phyloP scores from a whole-genome alignment of 1,284 basidiomycete species.

The Apiotrichum sp. region DNA sequence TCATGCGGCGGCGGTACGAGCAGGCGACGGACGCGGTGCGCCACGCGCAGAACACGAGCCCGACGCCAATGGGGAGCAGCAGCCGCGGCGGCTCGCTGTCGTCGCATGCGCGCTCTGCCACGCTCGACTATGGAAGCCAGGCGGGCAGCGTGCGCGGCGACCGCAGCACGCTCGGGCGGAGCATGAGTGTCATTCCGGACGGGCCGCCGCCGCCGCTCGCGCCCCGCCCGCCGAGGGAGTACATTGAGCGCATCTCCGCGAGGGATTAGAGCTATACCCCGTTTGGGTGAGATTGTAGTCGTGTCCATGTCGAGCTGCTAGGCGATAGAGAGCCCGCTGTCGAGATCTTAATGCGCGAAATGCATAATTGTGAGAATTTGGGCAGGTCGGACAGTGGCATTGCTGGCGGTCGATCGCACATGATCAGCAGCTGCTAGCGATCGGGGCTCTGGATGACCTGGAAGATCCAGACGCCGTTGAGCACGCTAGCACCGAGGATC shows the following conservation, averaged over 20 bases:
- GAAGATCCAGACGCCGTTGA: no score
- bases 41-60: constrained; percentile 51
- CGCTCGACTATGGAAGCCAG: not conserved
- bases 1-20: constrained; percentile 36
- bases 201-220: constrained; percentile 40
- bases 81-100: not conserved
- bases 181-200: constrained; percentile 5
- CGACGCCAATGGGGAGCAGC: not conserved
- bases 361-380: no score
- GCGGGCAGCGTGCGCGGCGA: not conserved
- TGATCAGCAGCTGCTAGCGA: no score
- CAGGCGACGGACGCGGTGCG: constrained; percentile 6
- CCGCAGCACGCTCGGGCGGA: not conserved
- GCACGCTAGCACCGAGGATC: no score
- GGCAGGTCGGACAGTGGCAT: no score
- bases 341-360: no score
- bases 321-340: no score
- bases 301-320: no score
- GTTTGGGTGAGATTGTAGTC: no score
- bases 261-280: no score
- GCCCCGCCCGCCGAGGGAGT: constrained; percentile 37
- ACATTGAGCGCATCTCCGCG: constrained; percentile 27
- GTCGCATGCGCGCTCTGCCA: not conserved
- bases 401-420: no score
- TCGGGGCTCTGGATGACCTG: no score